Evolutionary conservation across 2,329 filamentous ascomycete genomes (phyloP), one percentile per base, ranked within the genome.

Genomic region (Torrubiella hemipterigena): DNA sequence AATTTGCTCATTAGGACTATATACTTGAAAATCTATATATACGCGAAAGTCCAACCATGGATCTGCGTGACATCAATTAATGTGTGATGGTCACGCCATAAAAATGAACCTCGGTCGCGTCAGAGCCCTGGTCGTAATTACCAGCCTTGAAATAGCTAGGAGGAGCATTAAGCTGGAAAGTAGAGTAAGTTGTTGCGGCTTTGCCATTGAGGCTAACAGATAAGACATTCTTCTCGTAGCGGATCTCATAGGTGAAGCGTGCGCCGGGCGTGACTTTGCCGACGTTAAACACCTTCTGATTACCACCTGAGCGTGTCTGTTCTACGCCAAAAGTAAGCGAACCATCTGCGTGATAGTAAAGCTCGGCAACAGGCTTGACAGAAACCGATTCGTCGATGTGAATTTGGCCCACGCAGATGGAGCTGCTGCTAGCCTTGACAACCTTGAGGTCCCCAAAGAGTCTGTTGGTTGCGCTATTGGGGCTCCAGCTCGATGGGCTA

Each of bases 331-430:
- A 50, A 2, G 40, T 45, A 13, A 61, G 33, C 2, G 42, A 44
- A 5, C 58, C 58, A 2, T 39, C 41, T 6, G 42, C 34, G 29
- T 50, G 53, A 36, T 53, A 54, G 42, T 54, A 63, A 12, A 62
- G 41, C 37, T 61, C 58, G n/a, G 46, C 50, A 10, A 61, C 47
- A 2, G 58, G 58, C 40, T 61, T 61, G 34, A 34, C 46, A n/a
- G n/a, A n/a, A 8, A 56, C 37, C 11, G 34, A 42, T 28, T 51
- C 50, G 25, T 58, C 51, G 29, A 56, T 51, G 27, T 59, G 52
- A 33, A 60, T 50, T 37, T 60, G 56, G 5, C 55, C 56, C 28
- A 60, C 45, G 6, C 55, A 53, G 8, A 52, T 58, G 7, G 52
- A 53, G 30, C 51, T 46, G 17, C 44, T 42, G 14, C 49, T 52